These are phyloP conservation scores for Aspergillus floridensis DNA, from an alignment of 2,329 filamentous ascomycete genomes.

Conservation along the genomic window DNA sequence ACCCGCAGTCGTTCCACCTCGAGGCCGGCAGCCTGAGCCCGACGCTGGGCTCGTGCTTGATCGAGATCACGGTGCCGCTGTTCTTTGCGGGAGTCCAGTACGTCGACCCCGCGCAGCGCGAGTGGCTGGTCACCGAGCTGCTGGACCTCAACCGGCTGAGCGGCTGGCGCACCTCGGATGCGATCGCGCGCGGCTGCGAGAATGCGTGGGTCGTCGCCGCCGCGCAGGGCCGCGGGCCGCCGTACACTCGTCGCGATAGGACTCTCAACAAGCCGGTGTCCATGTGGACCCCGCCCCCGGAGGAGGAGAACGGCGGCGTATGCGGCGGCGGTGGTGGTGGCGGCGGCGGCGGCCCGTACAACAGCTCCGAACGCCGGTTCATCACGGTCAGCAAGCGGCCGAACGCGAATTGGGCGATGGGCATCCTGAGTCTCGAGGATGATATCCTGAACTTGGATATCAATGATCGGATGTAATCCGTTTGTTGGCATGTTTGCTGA, in stretches of 20 bases:
- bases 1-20: slow-evolving; percentile 38
- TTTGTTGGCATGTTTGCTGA: too few species aligned
- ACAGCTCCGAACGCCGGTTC: slow-evolving; percentile 49
- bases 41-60: slow-evolving; percentile 73
- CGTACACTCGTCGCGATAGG: slow-evolving; percentile 54
- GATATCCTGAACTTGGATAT: slow-evolving; percentile 66
- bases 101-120: slow-evolving; percentile 67
- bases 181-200: slow-evolving; percentile 82
- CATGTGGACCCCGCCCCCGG: slow-evolving; percentile 2
- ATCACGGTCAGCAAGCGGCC: slow-evolving; percentile 63
- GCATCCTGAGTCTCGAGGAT: slow-evolving; percentile 72
- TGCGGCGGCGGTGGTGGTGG: too few species aligned
- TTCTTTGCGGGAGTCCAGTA: slow-evolving; percentile 87
- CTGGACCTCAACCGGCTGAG: slow-evolving; percentile 74
- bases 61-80: slow-evolving; percentile 75
- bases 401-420: slow-evolving; percentile 71
- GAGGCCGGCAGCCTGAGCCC: slow-evolving; percentile 63
- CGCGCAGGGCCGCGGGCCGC: slow-evolving; percentile 70
- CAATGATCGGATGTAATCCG: slow-evolving; percentile 27
- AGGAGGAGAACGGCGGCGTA: slow-evolving; percentile 7
- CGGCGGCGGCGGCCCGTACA: slow-evolving; percentile 12
- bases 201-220: slow-evolving; percentile 76
- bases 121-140: slow-evolving; percentile 73
- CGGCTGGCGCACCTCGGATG: slow-evolving; percentile 79
- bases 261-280: slow-evolving; percentile 12